These are phyloP conservation scores for Bipolaris sorokiniana DNA, from an alignment of 2,329 filamentous ascomycete species.

Conservation along the genomic window DNA sequence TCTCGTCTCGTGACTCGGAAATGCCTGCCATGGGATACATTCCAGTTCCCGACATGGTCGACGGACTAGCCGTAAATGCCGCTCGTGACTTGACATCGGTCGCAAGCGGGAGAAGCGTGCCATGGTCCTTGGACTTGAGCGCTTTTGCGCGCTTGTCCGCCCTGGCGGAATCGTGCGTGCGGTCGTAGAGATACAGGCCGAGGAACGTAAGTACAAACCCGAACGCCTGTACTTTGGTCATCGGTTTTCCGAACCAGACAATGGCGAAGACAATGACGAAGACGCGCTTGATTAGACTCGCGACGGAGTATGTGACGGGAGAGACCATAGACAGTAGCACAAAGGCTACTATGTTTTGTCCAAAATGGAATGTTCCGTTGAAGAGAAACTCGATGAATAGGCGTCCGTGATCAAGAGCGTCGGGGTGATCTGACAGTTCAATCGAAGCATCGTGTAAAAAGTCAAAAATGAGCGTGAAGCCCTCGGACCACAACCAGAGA, in stretches of 20 bases:
- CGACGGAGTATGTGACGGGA: conserved; percentile 96
- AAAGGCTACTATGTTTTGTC: conserved; percentile 94
- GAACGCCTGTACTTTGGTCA: conserved; percentile 79
- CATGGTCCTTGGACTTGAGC: conserved; percentile 66
- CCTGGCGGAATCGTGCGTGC: conserved; percentile 85
- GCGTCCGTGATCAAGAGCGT: conserved; percentile 68
- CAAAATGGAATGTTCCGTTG: conserved; percentile 96
- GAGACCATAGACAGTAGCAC: conserved; percentile 90
- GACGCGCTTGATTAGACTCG: conserved; percentile 93
- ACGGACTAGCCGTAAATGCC: conserved; percentile 50
- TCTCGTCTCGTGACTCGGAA: conserved; percentile 54
- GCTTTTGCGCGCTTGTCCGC: conserved; percentile 77
- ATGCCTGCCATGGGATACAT: conserved; percentile 35
- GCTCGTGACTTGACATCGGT: conserved; percentile 38
- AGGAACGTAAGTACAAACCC: conserved; percentile 90
- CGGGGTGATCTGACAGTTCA: conserved; percentile 76
- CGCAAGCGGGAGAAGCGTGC: conserved; percentile 71
- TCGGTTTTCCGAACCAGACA: conserved; percentile 92
- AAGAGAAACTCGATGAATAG: conserved; percentile 86
- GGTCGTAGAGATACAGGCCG: conserved; percentile 93
- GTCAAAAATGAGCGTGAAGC: conserved; percentile 75
- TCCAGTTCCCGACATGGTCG: conserved; percentile 44
- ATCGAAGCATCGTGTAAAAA: conserved; percentile 82
- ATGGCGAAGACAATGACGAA: conserved; percentile 96
- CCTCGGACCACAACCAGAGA: conserved; percentile 93